Conservation (phyloP, 164 flowering plant species). For the Vitis rotundifolia region DNA sequence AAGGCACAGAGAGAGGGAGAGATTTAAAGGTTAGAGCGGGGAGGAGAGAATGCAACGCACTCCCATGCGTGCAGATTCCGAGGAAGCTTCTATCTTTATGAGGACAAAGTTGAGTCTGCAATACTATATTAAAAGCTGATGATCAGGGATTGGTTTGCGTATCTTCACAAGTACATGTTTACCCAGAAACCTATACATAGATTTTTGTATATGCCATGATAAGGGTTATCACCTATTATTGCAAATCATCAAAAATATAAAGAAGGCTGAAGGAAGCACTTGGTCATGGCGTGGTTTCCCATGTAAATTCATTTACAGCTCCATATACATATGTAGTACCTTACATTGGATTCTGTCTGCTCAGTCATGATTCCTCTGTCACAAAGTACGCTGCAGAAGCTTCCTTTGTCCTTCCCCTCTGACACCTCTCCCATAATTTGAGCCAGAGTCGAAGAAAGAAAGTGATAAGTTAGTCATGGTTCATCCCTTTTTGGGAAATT, state of each 20-base stretch:
- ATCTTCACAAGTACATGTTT: background rate
- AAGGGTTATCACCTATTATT: background rate
- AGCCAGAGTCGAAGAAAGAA: background rate
- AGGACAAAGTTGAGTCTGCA: conserved; percentile 16
- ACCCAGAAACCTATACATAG: background rate
- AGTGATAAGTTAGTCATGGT: too few species aligned
- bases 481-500: too few species aligned
- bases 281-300: conserved; percentile 16
- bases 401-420: conserved; percentile 27
- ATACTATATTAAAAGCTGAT: conserved; percentile 13
- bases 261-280: background rate
- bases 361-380: background rate
- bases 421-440: conserved; percentile 3
- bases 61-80: conserved; percentile 52
- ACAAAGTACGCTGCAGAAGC: conserved; percentile 30
- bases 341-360: conserved; percentile 41
- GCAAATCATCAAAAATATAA: too few species aligned
- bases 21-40: conserved; percentile 22
- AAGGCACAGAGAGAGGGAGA: background rate
- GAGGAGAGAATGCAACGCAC: conserved; percentile 45
- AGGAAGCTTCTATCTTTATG: conserved; percentile 71
- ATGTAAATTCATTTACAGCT: conserved; percentile 23
- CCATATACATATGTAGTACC: background rate
- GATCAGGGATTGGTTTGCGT: background rate
- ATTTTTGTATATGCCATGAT: background rate